Evolutionary conservation across 2,329 filamentous ascomycete genomes (phyloP).

Genomic region (Penicillium brevicompactum): DNA sequence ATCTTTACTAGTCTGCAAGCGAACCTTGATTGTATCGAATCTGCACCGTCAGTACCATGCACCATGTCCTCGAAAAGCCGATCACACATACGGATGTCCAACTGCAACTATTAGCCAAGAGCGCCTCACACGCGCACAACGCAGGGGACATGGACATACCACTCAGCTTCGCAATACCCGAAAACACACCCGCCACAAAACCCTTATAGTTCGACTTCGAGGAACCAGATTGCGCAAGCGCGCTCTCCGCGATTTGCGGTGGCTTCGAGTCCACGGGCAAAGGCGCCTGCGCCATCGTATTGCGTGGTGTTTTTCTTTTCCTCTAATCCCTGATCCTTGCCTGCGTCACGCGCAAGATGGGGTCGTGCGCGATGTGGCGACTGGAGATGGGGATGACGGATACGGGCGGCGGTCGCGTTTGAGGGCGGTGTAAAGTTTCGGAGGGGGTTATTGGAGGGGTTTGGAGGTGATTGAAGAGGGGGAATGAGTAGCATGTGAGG

Average conservation of each 20-base stretch:
- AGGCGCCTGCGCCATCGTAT: constrained; percentile 24
- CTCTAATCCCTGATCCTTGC: not conserved
- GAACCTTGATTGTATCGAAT: constrained; percentile 97
- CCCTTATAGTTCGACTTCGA: constrained; percentile 73
- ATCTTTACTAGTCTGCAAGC: constrained; percentile 80
- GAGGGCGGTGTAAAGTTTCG: not conserved
- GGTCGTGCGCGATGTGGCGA: constrained; percentile 1
- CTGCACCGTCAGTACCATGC: constrained; percentile 39
- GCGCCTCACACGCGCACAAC: not conserved
- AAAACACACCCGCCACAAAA: constrained; percentile 97
- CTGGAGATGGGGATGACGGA: not conserved
- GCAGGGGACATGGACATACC: constrained; percentile 61
- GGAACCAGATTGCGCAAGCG: constrained; percentile 13
- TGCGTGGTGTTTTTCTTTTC: not conserved
- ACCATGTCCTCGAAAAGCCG: not conserved
- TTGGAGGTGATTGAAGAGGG: not conserved
- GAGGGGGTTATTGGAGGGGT: not conserved
- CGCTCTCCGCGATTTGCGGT: constrained; percentile 7
- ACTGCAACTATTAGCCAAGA: constrained; percentile 40
- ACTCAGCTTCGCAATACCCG: constrained; percentile 84
- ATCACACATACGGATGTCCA: constrained; percentile 58
- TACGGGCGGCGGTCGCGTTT: not conserved
- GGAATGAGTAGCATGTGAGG: too few relatives aligned
- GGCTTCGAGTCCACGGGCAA: constrained; percentile 7
- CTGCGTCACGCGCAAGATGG: not conserved